Base-by-base conservation (phyloP, 768 basidiomycete genomes). In the Pleurotus cornucopiae region DNA sequence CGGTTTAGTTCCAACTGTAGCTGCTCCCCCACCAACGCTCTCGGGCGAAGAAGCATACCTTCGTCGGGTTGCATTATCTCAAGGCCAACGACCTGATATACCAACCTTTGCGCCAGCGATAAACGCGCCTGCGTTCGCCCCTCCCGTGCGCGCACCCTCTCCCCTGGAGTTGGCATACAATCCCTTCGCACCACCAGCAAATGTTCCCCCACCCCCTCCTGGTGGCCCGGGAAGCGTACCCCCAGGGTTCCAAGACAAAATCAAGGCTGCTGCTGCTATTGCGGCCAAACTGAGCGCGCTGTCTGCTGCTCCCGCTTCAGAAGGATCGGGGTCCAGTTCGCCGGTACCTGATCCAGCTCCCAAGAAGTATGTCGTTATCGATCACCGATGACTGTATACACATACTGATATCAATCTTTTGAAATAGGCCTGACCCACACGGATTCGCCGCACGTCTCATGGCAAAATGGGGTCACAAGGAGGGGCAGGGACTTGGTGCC, bases 391-490 rank as follows among this genome's bases (percentile, higher is more conserved):
- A 14, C 41, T 39, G 30, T 41, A 23, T 54, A 20, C 46, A 4
- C n/a, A 30, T 34, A 21, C 5, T 6, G 11, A 16, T 14, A 18
- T 3, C 11, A 12, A 43, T 45, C 58, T n/a, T 34, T 23, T 57
- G 2, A 37, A 34, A 18, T 49, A 77, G 78, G 53, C 74, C 83
- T 39, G 84, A 90, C 59, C 83, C 85, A 0, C 86, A 84, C 55
- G 81, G 80, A 11, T 93, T 95, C 62, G 92, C 92, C 30, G 86
- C 86, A 11, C 86, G 90, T 34, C 67, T 96, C 62, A 96, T 97
- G 94, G 91, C 90, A 2, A 97, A 94, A 73, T 95, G 90, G 91
- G 95, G 95, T 0, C 93, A 97, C 67, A 89, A 91, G 67, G 91
- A 92, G 67, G 96, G 96, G 1, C 87, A 94, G 71, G 95, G 95